phyloP scores from a whole-genome alignment of 345 rosid species.

The Eucalyptus curtisii region DNA sequence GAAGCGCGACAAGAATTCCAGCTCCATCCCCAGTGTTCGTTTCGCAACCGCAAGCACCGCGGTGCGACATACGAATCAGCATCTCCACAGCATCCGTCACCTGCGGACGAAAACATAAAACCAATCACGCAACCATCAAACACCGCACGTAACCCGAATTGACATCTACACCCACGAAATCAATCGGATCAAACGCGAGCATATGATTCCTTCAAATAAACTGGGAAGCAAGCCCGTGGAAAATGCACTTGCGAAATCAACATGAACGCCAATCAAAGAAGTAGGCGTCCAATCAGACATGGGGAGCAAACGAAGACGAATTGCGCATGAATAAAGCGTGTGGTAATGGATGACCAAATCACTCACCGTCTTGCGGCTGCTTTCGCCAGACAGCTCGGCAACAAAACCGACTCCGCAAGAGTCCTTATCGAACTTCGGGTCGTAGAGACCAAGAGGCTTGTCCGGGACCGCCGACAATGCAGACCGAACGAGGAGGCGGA shows the following conservation, averaged over 20 bases:
- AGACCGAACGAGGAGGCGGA: constrained; percentile 50
- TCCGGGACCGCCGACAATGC: constrained; percentile 82
- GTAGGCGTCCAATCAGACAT: neutral
- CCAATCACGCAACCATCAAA: neutral
- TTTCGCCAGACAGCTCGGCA: constrained; percentile 81
- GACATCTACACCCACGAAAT: neutral
- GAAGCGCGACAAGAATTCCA: constrained; percentile 86
- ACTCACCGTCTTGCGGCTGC: constrained; percentile 78
- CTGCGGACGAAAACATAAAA: constrained; percentile 10
- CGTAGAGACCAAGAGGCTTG: constrained; percentile 94
- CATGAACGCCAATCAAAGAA: neutral
- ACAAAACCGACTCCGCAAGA: constrained; percentile 99
- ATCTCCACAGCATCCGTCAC: constrained; percentile 92
- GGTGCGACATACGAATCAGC: constrained; percentile 87
- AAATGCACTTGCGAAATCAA: neutral
- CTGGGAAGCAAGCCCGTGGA: neutral
- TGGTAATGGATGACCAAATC: neutral
- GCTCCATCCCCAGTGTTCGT: constrained; percentile 98
- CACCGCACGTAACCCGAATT: neutral
- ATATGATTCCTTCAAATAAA: neutral
- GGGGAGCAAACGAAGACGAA: neutral
- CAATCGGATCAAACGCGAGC: neutral
- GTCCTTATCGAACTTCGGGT: constrained; percentile 89
- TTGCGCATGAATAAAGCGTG: neutral
- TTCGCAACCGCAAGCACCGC: constrained; percentile 99